phyloP scores from a whole-genome alignment of 495 filamentous ascomycete genomes.

The Podospora pseudocomata region DNA sequence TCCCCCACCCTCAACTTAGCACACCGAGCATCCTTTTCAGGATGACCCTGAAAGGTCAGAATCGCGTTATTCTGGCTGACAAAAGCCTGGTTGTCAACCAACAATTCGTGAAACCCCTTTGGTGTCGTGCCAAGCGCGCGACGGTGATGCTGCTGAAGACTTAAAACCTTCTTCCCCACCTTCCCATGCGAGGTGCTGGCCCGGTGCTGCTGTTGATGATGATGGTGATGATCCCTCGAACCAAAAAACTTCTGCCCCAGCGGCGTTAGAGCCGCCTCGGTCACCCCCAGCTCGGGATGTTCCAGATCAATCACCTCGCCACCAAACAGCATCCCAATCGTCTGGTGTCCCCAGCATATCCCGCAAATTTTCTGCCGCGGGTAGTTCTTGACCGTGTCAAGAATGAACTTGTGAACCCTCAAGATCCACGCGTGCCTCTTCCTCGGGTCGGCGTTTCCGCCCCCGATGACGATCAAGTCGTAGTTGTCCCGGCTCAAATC shows the following conservation, averaged over 20 bases:
- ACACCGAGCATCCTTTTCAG: constrained; percentile 44
- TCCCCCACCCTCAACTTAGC: constrained; percentile 40
- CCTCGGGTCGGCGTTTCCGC: constrained; percentile 45
- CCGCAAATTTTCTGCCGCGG: constrained; percentile 44
- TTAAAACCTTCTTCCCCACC: constrained; percentile 6
- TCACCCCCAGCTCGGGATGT: constrained; percentile 43
- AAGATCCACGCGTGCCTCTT: constrained; percentile 44
- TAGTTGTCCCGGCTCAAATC: constrained; percentile 36
- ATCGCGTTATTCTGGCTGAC: constrained; percentile 40
- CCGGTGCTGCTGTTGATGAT: neutral
- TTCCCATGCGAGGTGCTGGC: neutral
- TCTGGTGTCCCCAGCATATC: constrained; percentile 51
- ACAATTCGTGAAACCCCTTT: constrained; percentile 33
- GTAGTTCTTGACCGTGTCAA: constrained; percentile 32
- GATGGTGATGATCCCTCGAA: neutral
- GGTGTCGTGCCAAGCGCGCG: constrained; percentile 36
- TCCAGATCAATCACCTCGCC: constrained; percentile 40
- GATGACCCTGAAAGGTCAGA: constrained; percentile 49
- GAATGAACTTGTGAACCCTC: constrained; percentile 42
- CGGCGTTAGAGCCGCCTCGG: constrained; percentile 34
- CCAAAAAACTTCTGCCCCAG: constrained; percentile 39
- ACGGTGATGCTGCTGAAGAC: constrained; percentile 47
- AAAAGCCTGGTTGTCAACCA: constrained; percentile 41
- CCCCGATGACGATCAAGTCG: constrained; percentile 48
- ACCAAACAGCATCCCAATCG: constrained; percentile 41